Percentiles rank a stretch among this genome's conserved stretches.
phyloP scores from a whole-genome alignment of 2,329 filamentous ascomycete species.

The Amauroascus niger region DNA sequence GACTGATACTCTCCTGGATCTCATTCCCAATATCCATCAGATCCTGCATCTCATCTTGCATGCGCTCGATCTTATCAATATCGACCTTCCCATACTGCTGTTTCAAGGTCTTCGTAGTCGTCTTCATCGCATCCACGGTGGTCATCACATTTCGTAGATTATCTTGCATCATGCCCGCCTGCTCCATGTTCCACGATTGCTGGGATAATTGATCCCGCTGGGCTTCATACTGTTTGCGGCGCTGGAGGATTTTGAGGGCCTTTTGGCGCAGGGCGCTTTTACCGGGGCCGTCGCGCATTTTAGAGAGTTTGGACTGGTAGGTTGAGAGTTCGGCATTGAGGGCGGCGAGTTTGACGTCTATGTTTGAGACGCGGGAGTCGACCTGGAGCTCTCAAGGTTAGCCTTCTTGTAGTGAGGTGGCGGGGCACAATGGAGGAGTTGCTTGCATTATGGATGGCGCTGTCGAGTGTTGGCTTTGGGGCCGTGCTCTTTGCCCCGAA shows the following conservation, averaged over 20 bases:
- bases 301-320: slow-evolving; percentile 77
- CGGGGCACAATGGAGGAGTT: slow-evolving; percentile 10
- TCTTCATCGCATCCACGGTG: slow-evolving; percentile 95
- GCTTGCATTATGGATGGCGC: slow-evolving; percentile 68
- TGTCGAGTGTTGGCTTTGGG: slow-evolving; percentile 79
- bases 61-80: slow-evolving; percentile 89
- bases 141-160: slow-evolving; percentile 98
- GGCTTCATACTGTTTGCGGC: slow-evolving; percentile 85
- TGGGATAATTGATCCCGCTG: slow-evolving; percentile 89
- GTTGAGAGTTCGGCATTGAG: slow-evolving; percentile 81
- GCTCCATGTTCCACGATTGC: slow-evolving; percentile 99
- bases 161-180: slow-evolving; percentile 96
- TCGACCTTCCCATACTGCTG: slow-evolving; percentile 97
- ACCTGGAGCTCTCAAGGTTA: slow-evolving; percentile 41
- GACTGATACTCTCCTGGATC: slow-evolving; percentile 85
- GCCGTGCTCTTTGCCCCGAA: slow-evolving; percentile 81
- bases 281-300: slow-evolving; percentile 92
- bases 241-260: slow-evolving; percentile 85
- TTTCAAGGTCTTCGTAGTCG: slow-evolving; percentile 82
- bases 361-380: slow-evolving; percentile 69
- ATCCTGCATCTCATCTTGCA: slow-evolving; percentile 99
- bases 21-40: slow-evolving; percentile 96
- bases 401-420: slow-evolving; percentile 16
- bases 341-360: slow-evolving; percentile 90
- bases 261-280: slow-evolving; percentile 90